phyloP scores from a whole-genome alignment of 2,329 filamentous ascomycete species.

The Penicillium italicum region DNA sequence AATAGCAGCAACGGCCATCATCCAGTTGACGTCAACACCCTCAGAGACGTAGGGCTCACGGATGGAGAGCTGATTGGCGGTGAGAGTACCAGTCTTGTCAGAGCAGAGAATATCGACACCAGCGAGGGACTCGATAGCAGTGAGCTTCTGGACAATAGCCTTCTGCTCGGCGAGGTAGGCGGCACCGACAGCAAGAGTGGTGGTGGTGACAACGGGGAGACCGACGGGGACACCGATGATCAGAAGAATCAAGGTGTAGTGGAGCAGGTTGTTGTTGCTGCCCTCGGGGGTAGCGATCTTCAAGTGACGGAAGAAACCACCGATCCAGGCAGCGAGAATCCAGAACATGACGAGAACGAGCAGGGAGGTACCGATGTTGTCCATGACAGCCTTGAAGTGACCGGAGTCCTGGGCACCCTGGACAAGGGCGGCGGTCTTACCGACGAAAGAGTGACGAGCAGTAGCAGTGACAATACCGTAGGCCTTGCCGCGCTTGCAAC shows the following conservation, averaged over 20 bases:
- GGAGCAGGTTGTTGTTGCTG: slow-evolving; percentile 61
- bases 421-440: slow-evolving; percentile 69
- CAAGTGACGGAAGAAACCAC: slow-evolving; percentile 72
- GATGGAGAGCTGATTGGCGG: slow-evolving; percentile 62
- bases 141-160: slow-evolving; percentile 76
- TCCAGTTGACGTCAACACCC: slow-evolving; percentile 76
- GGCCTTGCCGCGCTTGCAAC: slow-evolving; percentile 76
- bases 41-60: slow-evolving; percentile 74
- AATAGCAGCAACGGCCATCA: slow-evolving; percentile 76
- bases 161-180: slow-evolving; percentile 74
- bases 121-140: slow-evolving; percentile 71
- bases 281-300: slow-evolving; percentile 52
- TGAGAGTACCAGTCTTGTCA: slow-evolving; percentile 74
- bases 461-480: slow-evolving; percentile 66
- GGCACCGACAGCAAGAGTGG: slow-evolving; percentile 71
- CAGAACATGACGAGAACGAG: slow-evolving; percentile 74
- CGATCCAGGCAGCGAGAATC: slow-evolving; percentile 72
- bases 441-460: slow-evolving; percentile 71
- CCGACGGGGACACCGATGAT: slow-evolving; percentile 77
- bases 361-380: slow-evolving; percentile 71
- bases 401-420: slow-evolving; percentile 72
- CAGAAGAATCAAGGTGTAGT: slow-evolving; percentile 66
- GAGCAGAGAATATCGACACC: slow-evolving; percentile 76
- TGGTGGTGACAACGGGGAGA: slow-evolving; percentile 75
- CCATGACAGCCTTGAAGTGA: slow-evolving; percentile 81